A percentile compares a stretch with the other conserved stretches of the same genome.
These are phyloP conservation scores for Venustampulla echinocandica DNA, from an alignment of 495 filamentous ascomycete species.

Conservation along the genomic window DNA sequence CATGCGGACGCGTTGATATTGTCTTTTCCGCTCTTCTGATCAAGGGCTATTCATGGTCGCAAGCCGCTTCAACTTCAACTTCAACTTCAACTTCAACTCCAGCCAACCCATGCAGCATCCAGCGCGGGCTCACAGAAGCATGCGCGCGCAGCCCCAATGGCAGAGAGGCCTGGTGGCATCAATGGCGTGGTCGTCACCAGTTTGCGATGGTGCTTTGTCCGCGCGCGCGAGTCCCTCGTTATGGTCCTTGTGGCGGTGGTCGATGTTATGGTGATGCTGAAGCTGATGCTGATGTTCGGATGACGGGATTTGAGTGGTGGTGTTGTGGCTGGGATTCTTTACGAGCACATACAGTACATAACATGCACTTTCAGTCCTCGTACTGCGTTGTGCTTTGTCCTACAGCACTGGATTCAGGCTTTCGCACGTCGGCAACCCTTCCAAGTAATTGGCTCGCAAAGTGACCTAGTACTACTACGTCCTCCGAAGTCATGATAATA, in stretches of 20 bases:
- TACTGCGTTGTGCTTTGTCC: too few relatives aligned
- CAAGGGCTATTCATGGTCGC: conserved; percentile 14
- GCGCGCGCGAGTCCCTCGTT: not conserved
- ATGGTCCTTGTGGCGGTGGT: conserved; percentile 2
- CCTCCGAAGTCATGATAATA: too few relatives aligned
- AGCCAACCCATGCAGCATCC: not conserved
- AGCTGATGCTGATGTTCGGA: too few relatives aligned
- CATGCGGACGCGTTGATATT: too few relatives aligned
- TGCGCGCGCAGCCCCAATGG: not conserved
- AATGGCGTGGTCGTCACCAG: not conserved
- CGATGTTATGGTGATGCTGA: not conserved
- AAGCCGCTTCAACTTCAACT: too few relatives aligned
- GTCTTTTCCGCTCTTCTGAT: not conserved
- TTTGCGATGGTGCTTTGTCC: not conserved
- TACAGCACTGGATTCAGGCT: too few relatives aligned
- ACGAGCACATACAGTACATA: too few relatives aligned
- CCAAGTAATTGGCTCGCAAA: too few relatives aligned
- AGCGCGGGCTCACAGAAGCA: conserved; percentile 17
- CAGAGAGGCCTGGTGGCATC: not conserved
- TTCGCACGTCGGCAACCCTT: too few relatives aligned
- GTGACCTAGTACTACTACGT: too few relatives aligned
- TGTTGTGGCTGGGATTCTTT: not conserved
- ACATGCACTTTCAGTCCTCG: too few relatives aligned
- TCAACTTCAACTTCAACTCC: too few relatives aligned
- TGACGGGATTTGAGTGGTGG: conserved; percentile 1